Evolutionary conservation across 2,329 filamentous ascomycete species (phyloP), one percentile per base, ranked within the genome.

Genomic region (Pestalotiopsis sp.): DNA sequence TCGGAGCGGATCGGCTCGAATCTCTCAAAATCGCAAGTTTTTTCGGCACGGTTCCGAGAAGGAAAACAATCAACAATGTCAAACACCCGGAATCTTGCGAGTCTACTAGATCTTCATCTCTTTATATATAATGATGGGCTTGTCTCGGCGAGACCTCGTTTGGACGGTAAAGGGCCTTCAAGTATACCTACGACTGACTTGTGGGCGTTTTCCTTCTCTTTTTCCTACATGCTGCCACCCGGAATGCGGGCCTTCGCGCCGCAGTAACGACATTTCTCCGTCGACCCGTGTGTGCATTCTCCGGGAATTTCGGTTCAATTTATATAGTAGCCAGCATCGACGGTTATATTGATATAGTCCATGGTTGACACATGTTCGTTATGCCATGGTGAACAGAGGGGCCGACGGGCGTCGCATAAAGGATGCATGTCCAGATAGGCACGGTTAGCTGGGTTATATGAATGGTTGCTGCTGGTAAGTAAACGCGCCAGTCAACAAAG

Each of bases 211-310:
- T 36, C 31, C 31, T 36, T 36, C 31, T 52, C 17, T 52, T 52
- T 20, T 52, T n/a, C 17, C 20, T 52, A 9, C 4, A 7, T 23
- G 45, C n/a, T 36, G 31, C 31, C 31, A n/a, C n/a, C 41, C 68
- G 68, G 68, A 36, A 69, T 23, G 38, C 68, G 68, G 68, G 57
- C 68, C 68, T 69, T 20, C 27, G 57, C 68, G 57, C 68, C 65
- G 68, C 65, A 23, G 57, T 61, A 27, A 20, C 38, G 65, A 49
- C 58, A 67, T 67, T 59, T 67, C 65, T 67, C 65, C 65, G 65
- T 67, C 65, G 23, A 36, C 57, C 57, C 58, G 67, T 67, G 20
- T 63, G 57, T 41, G 39, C n/a, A 57, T 57, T 57, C n/a, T 57
- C 63, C n/a, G 59, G 25, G 6, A 5, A 17, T 49, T 56, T 63